Evolutionary conservation across 305 asterid species (phyloP).

Genomic region (Solanum aculeatissimum): DNA sequence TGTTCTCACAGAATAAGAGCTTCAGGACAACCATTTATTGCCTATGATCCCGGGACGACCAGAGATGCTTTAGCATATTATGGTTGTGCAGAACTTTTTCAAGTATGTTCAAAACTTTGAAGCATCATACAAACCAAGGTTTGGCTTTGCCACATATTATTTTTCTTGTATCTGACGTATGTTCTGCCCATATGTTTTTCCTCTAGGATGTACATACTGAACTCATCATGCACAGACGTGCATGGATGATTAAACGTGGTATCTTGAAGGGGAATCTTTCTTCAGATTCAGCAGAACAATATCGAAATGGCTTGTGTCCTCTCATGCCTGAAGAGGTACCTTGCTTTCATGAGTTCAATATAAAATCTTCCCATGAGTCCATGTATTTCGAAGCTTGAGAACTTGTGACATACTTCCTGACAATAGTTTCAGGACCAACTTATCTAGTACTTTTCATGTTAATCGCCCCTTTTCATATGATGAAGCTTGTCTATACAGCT

Average conservation of each 20-base stretch:
- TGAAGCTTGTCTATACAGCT: neutral
- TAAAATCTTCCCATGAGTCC: neutral
- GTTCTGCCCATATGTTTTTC: constrained; percentile 8
- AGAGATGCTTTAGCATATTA: constrained; percentile 89
- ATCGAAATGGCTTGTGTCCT: constrained; percentile 74
- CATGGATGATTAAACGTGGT: constrained; percentile 93
- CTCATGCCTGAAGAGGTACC: constrained; percentile 98
- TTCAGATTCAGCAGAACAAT: constrained; percentile 67
- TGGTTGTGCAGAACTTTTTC: constrained; percentile 98
- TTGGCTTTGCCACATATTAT: neutral
- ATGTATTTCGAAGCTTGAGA: neutral
- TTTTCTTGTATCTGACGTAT: constrained; percentile 4
- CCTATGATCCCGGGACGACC: constrained; percentile 95
- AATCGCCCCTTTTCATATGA: neutral
- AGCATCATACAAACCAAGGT: neutral
- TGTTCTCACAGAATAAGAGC: constrained; percentile 41
- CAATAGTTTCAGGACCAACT: neutral
- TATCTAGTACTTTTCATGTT: neutral
- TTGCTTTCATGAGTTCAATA: neutral
- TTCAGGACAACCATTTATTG: constrained; percentile 79
- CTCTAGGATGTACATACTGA: constrained; percentile 94
- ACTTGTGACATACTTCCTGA: neutral
- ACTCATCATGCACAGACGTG: constrained; percentile 89
- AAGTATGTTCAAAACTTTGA: constrained; percentile 33
- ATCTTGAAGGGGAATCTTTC: constrained; percentile 73